These are phyloP conservation scores for Leishmania martiniquensis DNA, from an alignment of 208 protist genomes.

Conservation along the genomic window DNA sequence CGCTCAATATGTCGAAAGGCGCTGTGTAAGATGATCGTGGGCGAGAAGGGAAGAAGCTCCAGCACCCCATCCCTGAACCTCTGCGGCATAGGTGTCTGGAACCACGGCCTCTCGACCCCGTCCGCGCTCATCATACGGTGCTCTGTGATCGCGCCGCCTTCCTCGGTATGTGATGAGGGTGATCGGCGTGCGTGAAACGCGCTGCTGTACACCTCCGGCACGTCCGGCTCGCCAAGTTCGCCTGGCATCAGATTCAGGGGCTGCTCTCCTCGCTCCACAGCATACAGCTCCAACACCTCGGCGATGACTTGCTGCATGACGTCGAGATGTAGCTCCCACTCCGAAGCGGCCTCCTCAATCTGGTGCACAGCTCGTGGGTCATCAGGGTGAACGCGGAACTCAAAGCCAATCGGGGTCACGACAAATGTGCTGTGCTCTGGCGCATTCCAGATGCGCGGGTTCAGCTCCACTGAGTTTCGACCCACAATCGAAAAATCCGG, in stretches of 20 bases:
- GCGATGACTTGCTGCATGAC: conserved; percentile 81
- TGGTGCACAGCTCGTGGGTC: conserved; percentile 80
- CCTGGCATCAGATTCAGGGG: conserved; percentile 61
- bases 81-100: conserved; percentile 67
- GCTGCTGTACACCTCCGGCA: conserved; percentile 62
- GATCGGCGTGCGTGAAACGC: conserved; percentile 53
- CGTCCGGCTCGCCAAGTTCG: conserved; percentile 76
- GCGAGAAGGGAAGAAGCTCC: conserved; percentile 69
- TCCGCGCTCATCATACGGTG: conserved; percentile 62
- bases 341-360: conserved; percentile 66
- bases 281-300: conserved; percentile 90
- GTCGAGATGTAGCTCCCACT: conserved; percentile 83
- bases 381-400: conserved; percentile 89
- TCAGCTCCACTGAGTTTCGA: conserved; percentile 51
- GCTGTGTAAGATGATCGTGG: conserved; percentile 73
- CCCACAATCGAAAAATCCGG: conserved; percentile 86
- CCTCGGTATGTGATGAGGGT: background rate
- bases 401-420: conserved; percentile 81
- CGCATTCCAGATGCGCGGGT: conserved; percentile 81
- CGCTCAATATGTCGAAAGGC: conserved; percentile 61
- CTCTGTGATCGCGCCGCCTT: conserved; percentile 34
- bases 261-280: conserved; percentile 72
- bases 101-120: conserved; percentile 77
- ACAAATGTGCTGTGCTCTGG: conserved; percentile 72
- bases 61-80: conserved; percentile 67